Base-by-base conservation (phyloP, 108 stramenopile species). In the Schizochytrium sp. region DNA sequence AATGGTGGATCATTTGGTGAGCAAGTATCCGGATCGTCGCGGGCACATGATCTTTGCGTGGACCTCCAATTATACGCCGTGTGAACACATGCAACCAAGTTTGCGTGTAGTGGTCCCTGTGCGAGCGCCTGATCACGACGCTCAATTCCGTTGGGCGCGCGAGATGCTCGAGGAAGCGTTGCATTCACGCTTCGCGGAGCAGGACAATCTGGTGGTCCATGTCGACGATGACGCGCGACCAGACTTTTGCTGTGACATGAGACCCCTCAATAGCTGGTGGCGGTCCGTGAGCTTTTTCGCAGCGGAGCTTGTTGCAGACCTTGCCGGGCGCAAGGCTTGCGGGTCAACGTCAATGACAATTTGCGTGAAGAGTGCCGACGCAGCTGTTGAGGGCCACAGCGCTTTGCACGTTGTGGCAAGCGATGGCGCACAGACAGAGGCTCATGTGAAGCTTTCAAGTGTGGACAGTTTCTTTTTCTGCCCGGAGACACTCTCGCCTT, bases 191-290 rank as follows among this genome's bases (percentile, higher is more conserved):
- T 12, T 47, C 34, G 34, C 34, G 34, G 34, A 34, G 34, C 34
- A 34, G 34, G 34, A 34, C 2, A 34, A 34, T 34, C 14, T 47
- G n/a, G 19, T 45, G 28, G 23, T 83, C 51, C 10, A 53, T 53
- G 51, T 83, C 51, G 6, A 34, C 6, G 45, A 47, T 6, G 51
- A 53, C n/a, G 76, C 76, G 25, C 76, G 51, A 12, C 76, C 51
- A 18, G 23, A 43, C 10, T 23, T 25, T 18, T 53, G 48, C 48
- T 18, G 16, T 12, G 76, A 83, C 28, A 47, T 83, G 48, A 43
- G 76, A 28, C 76, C 76, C 8, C 51, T 83, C 16, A 83, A 83
- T 28, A 83, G 51, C 51, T 83, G 76, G 76, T 83, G 76, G 76
- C 2, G 45, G 12, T 83, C 76, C 10, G 6, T 83, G n/a, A 83